These are phyloP conservation scores for Houttuynia cordata DNA, from an alignment of 164 flowering plant species.

Conservation along the genomic window DNA sequence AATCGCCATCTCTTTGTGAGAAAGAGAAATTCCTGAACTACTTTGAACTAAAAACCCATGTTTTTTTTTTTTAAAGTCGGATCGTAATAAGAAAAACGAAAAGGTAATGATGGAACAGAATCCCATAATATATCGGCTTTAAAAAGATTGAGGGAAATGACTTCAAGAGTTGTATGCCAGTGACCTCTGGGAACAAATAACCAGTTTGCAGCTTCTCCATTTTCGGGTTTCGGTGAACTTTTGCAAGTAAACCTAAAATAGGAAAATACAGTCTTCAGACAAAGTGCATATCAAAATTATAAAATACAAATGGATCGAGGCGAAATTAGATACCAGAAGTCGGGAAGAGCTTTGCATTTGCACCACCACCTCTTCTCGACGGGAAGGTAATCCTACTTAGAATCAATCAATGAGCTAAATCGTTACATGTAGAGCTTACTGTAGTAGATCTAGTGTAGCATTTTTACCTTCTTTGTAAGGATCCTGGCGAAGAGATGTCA, in stretches of 20 bases:
- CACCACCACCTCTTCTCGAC: background rate
- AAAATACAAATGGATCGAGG: background rate
- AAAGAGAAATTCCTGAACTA: too few species aligned
- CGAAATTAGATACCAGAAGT: background rate
- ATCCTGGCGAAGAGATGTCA: background rate
- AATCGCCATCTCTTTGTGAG: too few species aligned
- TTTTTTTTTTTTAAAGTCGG: too few species aligned
- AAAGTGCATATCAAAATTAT: too few species aligned
- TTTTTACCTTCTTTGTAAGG: background rate
- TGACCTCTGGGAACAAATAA: conserved; percentile 63
- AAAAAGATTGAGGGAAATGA: too few species aligned
- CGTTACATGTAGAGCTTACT: background rate
- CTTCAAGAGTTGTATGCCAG: too few species aligned
- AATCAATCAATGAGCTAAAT: background rate
- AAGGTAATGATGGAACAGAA: background rate
- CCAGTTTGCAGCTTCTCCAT: conserved; percentile 38
- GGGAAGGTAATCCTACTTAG: background rate
- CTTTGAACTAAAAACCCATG: too few species aligned
- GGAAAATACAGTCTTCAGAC: too few species aligned
- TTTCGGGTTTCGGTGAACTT: conserved; percentile 42
- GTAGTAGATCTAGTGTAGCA: background rate
- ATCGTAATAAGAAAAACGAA: background rate
- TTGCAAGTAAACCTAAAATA: conserved; percentile 33
- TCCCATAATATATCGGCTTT: background rate
- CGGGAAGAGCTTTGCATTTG: background rate